Percentiles rank a stretch among this genome's conserved stretches.
These are phyloP conservation scores for Xylaria grammica DNA, from an alignment of 495 filamentous ascomycete genomes.

Conservation along the genomic window DNA sequence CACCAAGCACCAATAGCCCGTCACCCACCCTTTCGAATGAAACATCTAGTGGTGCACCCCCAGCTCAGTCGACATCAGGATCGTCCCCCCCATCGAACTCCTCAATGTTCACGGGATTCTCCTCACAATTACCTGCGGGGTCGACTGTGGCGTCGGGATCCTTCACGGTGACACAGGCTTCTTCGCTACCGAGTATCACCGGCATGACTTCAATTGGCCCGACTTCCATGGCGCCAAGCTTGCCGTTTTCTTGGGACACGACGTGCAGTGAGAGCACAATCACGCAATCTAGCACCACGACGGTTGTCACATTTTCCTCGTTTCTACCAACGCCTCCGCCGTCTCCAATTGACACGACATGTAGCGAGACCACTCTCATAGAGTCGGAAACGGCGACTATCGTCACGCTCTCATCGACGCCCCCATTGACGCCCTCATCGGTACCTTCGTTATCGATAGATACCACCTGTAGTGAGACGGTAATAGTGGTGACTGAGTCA, in stretches of 20 bases:
- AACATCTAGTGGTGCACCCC: background rate
- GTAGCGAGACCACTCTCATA: constrained; percentile 32
- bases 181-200: constrained; percentile 11
- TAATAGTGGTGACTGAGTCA: constrained; percentile 11
- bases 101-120: constrained; percentile 24
- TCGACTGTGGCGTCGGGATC: constrained; percentile 18
- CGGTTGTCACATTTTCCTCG: constrained; percentile 26
- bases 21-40: constrained; percentile 7
- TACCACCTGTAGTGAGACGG: constrained; percentile 24
- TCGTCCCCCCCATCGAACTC: constrained; percentile 36
- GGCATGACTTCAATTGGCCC: background rate
- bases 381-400: constrained; percentile 26
- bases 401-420: constrained; percentile 25
- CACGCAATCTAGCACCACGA: constrained; percentile 29
- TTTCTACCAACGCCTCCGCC: constrained; percentile 4
- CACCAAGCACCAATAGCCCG: background rate
- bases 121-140: constrained; percentile 12
- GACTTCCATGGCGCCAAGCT: constrained; percentile 24
- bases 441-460: constrained; percentile 9
- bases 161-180: constrained; percentile 19
- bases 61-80: constrained; percentile 26
- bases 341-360: constrained; percentile 31
- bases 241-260: constrained; percentile 30
- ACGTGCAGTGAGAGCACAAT: constrained; percentile 37
- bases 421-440: background rate